These are phyloP conservation scores for Porpolomopsis calyptriformis DNA, from an alignment of 768 basidiomycete genomes.

Conservation along the genomic window DNA sequence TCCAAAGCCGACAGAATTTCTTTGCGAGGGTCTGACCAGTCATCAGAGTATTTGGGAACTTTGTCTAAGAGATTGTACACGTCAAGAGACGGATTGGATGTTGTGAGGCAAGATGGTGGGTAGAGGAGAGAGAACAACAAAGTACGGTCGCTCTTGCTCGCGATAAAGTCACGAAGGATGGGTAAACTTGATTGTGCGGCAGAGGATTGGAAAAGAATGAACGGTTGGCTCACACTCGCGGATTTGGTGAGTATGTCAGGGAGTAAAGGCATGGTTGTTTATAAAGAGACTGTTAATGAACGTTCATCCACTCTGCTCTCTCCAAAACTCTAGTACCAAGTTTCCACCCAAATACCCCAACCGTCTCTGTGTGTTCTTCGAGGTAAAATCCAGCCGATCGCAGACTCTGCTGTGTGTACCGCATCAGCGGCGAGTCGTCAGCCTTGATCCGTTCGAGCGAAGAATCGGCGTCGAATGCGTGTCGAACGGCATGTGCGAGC, in stretches of 20 bases:
- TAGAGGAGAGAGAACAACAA: constrained; percentile 53
- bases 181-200: constrained; percentile 46
- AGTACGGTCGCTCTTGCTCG: constrained; percentile 18
- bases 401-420: constrained; percentile 38
- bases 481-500: constrained; percentile 44
- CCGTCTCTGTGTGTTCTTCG: constrained; percentile 30
- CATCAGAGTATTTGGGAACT: constrained; percentile 44
- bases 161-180: constrained; percentile 38
- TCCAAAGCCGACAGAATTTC: constrained; percentile 33
- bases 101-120: constrained; percentile 33
- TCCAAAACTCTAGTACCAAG: constrained; percentile 19
- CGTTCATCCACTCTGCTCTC: constrained; percentile 1
- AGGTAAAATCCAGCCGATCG: constrained; percentile 39
- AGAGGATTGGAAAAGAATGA: constrained; percentile 52
- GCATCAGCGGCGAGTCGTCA: constrained; percentile 38
- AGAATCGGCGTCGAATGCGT: constrained; percentile 40
- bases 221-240: constrained; percentile 22
- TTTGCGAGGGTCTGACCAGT: constrained; percentile 22
- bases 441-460: constrained; percentile 37
- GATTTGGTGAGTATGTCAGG: constrained; percentile 9
- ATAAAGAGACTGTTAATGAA: no score
- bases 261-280: constrained; percentile 5
- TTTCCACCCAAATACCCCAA: constrained; percentile 55
- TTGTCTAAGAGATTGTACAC: constrained; percentile 39
- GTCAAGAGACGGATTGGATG: constrained; percentile 18